A percentile compares a stretch with the other conserved stretches of the same genome.
Conservation (phyloP, 768 basidiomycete genomes). For the Suillus discolor region DNA sequence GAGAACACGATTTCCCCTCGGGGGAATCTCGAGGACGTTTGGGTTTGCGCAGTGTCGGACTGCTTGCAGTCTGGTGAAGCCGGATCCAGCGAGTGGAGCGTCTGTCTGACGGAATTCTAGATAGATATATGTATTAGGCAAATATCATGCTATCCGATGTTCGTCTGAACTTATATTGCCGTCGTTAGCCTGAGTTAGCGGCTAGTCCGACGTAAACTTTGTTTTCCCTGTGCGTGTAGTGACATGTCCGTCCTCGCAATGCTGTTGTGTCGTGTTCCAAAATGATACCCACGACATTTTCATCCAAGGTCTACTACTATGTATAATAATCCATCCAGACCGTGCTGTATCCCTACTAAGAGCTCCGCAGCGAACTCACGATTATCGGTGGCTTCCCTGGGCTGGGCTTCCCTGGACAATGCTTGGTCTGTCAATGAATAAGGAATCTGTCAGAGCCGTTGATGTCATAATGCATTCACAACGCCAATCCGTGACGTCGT, state of each 20-base stretch:
- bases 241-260: too few relatives aligned
- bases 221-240: too few relatives aligned
- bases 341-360: too few relatives aligned
- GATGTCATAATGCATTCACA: background rate
- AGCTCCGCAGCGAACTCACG: too few relatives aligned
- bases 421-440: background rate
- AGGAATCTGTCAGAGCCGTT: background rate
- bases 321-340: too few relatives aligned
- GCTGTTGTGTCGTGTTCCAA: too few relatives aligned
- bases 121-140: background rate
- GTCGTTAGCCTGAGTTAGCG: too few relatives aligned
- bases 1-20: slow-evolving; percentile 56
- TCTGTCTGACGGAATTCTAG: slow-evolving; percentile 56
- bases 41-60: slow-evolving; percentile 37
- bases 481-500: slow-evolving; percentile 20
- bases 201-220: too few relatives aligned
- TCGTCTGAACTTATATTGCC: too few relatives aligned
- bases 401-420: background rate
- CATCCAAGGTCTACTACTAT: too few relatives aligned
- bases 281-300: too few relatives aligned
- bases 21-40: slow-evolving; percentile 66
- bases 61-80: slow-evolving; percentile 27
- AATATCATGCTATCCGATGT: too few relatives aligned
- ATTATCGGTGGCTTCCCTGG: background rate
- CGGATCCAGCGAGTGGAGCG: slow-evolving; percentile 54